Evolutionary conservation across 2,329 filamentous ascomycete species (phyloP), one percentile per base, ranked within the genome.

Genomic region (Didymella glomerata): DNA sequence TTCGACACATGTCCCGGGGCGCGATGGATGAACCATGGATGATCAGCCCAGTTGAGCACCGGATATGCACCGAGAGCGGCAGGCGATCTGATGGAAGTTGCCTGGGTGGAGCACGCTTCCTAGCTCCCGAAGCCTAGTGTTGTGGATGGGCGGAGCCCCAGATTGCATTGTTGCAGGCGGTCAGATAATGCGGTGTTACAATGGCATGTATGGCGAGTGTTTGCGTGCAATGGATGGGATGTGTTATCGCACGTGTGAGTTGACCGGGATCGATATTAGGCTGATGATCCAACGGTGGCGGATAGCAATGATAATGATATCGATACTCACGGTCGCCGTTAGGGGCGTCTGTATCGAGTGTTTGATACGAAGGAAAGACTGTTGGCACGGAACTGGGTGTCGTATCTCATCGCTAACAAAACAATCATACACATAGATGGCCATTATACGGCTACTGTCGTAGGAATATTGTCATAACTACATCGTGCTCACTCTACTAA

Each of bases 401-500:
- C 24, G 24, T 25, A 25, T 25, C 7, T 25, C 24, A 9, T 50
- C 32, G 30, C 46, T 47, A 28, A 34, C 28, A 25, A n/a, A 50
- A 42, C 13, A 52, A 18, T 11, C 36, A 22, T 40, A 36, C 32
- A n/a, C 32, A 36, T n/a, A n/a, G 32, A n/a, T n/a, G n/a, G n/a
- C n/a, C n/a, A n/a, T n/a, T n/a, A n/a, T n/a, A n/a, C n/a, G n/a
- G n/a, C 16, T 32, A 32, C 28, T 11, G 30, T 32, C 30, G 13
- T 14, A 32, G 30, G 27, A 28, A 7, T 28, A 10, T n/a, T n/a
- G 50, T 47, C 24, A 6, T 51, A 42, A 44, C 42, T 60, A 60
- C 57, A 55, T 55, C n/a, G 62, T 69, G 20, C 63, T 67, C 36
- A 59, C 58, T 57, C 65, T 65, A 44, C 64, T 67, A n/a, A 60